Base-by-base conservation (phyloP, 1,284 basidiomycete genomes). In the Butyriboletus appendiculatus region DNA sequence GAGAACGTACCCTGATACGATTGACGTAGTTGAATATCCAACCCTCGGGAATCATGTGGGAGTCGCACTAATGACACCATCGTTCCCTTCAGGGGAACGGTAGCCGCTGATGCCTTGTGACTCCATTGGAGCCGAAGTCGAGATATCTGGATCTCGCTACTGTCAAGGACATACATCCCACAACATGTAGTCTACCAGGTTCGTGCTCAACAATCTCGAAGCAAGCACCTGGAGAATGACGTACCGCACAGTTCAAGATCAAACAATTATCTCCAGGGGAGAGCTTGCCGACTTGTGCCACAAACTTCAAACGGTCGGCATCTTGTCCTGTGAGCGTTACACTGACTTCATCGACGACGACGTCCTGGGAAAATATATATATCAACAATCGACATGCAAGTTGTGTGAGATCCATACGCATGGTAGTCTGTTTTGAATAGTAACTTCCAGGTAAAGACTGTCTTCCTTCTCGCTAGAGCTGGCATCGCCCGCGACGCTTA, bases 241-340 rank as follows among this genome's bases (percentile, higher is more conserved):
- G 59, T 67, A 93, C 92, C 11, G 87, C 80, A 60, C 86, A 92
- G 61, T 83, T 86, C 39, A 92, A 64, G 0, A 73, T 77, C 35
- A 88, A 58, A 2, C 65, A 60, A n/a, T 80, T 84, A 42, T 73
- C 72, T 12, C 91, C 91, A 0, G 86, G 73, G 1, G 69, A 60
- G 16, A 89, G 66, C 10, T 62, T 67, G 14, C 74, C 62, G 0
- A 72, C 60, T 12, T 68, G 59, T 11, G 73, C 62, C 2, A 70
- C 64, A 64, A 85, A 89, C 57, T 69, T 76, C 45, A 86, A 71
- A 47, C 76, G 77, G 53, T 83, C 81, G 3, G 74, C 72, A 51
- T 89, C 86, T 53, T 79, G 76, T 11, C 88, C 88, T 26, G 70
- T 63, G 16, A 87, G 69, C 12, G 68, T 70, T 53, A 88, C 67